phyloP scores from a whole-genome alignment of 805 yeast species.

The Cyberlindnera xishuangbannaensis region DNA sequence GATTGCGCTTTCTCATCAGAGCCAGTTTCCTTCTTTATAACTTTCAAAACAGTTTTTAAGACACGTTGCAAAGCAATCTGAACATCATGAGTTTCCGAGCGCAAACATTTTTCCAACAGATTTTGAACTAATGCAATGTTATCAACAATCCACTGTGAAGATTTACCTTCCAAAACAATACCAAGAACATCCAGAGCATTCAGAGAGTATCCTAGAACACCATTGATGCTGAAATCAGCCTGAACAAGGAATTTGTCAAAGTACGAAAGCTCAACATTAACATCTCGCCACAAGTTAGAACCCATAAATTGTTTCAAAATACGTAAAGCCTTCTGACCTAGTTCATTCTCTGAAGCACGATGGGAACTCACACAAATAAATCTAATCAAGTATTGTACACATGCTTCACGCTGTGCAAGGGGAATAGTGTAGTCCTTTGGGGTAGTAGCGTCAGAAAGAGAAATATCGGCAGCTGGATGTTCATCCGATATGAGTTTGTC shows the following conservation, averaged over 20 bases:
- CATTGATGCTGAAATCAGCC: conserved; percentile 65
- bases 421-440: conserved; percentile 57
- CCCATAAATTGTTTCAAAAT: conserved; percentile 69
- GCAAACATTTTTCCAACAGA: conserved; percentile 73
- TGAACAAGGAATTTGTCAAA: conserved; percentile 84
- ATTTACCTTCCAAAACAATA: conserved; percentile 74
- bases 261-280: conserved; percentile 76
- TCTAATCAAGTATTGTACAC: conserved; percentile 81
- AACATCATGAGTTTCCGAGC: conserved; percentile 78
- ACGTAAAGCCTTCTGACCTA: conserved; percentile 77
- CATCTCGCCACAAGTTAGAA: conserved; percentile 79
- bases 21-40: conserved; percentile 45
- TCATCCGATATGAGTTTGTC: conserved; percentile 16
- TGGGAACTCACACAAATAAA: conserved; percentile 84
- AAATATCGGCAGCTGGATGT: conserved; percentile 18
- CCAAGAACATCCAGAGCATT: conserved; percentile 89
- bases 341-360: conserved; percentile 74
- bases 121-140: conserved; percentile 65
- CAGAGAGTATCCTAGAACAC: conserved; percentile 70
- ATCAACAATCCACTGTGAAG: conserved; percentile 70
- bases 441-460: conserved; percentile 36
- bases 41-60: conserved; percentile 58
- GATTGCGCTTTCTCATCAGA: conserved; percentile 48
- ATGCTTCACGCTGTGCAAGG: conserved; percentile 77
- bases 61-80: conserved; percentile 82